Percentiles rank a stretch among this genome's conserved stretches.
phyloP scores from a whole-genome alignment of 2,329 filamentous ascomycete genomes.

The Golovinomyces cichoracearum region DNA sequence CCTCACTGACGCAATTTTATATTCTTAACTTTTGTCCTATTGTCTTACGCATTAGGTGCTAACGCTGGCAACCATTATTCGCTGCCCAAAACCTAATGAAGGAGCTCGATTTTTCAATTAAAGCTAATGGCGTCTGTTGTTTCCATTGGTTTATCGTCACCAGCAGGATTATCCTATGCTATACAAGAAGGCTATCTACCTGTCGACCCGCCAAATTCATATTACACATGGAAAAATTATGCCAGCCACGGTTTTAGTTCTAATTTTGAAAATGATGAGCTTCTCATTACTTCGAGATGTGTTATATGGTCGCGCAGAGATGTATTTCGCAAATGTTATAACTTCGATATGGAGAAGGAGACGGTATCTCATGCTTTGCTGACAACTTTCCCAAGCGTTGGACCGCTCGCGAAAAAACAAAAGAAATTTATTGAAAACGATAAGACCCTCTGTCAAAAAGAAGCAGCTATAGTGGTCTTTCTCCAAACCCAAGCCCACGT shows the following conservation, averaged over 20 bases:
- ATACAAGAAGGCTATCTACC: slow-evolving; percentile 56
- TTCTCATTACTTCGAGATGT: slow-evolving; percentile 13
- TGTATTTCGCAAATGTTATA: slow-evolving; percentile 62
- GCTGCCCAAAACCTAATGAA: neutral
- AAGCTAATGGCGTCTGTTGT: slow-evolving; percentile 58
- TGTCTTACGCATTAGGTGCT: too few relatives aligned
- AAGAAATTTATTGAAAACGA: slow-evolving; percentile 7
- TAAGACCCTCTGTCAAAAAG: slow-evolving; percentile 12
- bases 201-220: slow-evolving; percentile 33
- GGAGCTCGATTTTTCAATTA: neutral
- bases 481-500: slow-evolving; percentile 82
- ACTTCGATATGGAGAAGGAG: slow-evolving; percentile 68
- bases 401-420: slow-evolving; percentile 9
- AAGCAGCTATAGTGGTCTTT: slow-evolving; percentile 63
- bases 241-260: slow-evolving; percentile 19
- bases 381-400: slow-evolving; percentile 41
- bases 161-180: slow-evolving; percentile 58
- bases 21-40: too few relatives aligned
- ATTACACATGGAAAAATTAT: slow-evolving; percentile 53
- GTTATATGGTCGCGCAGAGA: slow-evolving; percentile 63
- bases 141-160: slow-evolving; percentile 76
- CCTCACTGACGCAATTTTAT: too few relatives aligned
- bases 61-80: too few relatives aligned
- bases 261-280: slow-evolving; percentile 14
- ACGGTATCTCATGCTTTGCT: slow-evolving; percentile 64